These are phyloP conservation scores for Aspergillus hiratsukae DNA, from an alignment of 2,329 filamentous ascomycete species.

Conservation along the genomic window DNA sequence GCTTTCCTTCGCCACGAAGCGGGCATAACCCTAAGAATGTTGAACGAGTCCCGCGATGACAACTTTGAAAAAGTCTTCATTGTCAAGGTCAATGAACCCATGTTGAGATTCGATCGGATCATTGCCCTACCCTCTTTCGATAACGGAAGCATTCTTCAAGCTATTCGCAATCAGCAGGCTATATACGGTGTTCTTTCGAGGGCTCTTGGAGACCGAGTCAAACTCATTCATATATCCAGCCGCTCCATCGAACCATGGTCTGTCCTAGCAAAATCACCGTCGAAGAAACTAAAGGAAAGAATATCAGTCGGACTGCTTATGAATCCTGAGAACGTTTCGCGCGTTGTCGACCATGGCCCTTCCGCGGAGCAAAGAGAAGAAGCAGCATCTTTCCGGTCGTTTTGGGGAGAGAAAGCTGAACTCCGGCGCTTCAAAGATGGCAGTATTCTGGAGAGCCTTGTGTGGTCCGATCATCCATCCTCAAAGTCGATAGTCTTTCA, in stretches of 20 bases:
- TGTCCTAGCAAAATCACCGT: slow-evolving; percentile 37
- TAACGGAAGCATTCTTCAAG: slow-evolving; percentile 22
- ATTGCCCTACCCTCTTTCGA: slow-evolving; percentile 33
- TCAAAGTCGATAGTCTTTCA: slow-evolving; percentile 67
- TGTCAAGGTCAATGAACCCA: slow-evolving; percentile 48
- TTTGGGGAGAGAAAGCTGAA: slow-evolving; percentile 94
- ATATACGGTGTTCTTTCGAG: slow-evolving; percentile 62
- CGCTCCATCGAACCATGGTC: slow-evolving; percentile 44
- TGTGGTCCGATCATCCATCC: slow-evolving; percentile 67
- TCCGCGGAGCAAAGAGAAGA: slow-evolving; percentile 79
- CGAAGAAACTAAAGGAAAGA: slow-evolving; percentile 21
- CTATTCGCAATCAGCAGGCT: slow-evolving; percentile 26
- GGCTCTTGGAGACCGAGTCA: slow-evolving; percentile 71
- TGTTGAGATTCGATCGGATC: slow-evolving; percentile 53
- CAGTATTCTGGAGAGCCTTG: slow-evolving; percentile 84
- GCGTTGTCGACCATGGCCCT: slow-evolving; percentile 83
- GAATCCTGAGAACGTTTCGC: slow-evolving; percentile 65
- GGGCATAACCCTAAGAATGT: slow-evolving; percentile 65
- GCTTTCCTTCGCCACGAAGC: slow-evolving; percentile 69
- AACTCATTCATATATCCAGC: slow-evolving; percentile 58
- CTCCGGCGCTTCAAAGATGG: slow-evolving; percentile 92
- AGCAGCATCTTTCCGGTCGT: slow-evolving; percentile 74
- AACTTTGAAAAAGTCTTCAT: slow-evolving; percentile 87
- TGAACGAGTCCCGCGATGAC: slow-evolving; percentile 69
- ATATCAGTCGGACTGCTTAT: slow-evolving; percentile 66